Evolutionary conservation across 495 filamentous ascomycete species (phyloP), one percentile per base, ranked within the genome.

Genomic region (Hyphodiscus hymeniophilus): DNA sequence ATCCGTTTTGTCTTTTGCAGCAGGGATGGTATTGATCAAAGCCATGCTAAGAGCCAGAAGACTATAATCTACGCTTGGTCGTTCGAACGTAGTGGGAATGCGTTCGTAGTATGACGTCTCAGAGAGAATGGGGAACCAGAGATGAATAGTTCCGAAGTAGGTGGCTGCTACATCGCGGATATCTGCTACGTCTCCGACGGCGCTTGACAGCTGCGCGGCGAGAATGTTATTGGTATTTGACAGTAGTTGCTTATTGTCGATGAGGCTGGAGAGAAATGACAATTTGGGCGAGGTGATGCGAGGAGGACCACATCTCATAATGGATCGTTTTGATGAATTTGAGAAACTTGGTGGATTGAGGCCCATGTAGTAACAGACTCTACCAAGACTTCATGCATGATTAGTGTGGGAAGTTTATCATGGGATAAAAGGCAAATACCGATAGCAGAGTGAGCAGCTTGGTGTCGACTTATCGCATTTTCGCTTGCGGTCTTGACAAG

Each of bases 41-140:
- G 68, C 67, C 66, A 76, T 70, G 23, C 58, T 63, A 22, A 75
- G 50, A 24, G 69, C 67, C 8, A 76, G 59, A 32, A 74, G 59
- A 39, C 59, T 66, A 36, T 68, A 52, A 23, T 76, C 72, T 0
- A 71, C 60, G 7, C 65, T 60, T 10, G 62, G 62, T 20, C 68
- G 58, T 30, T 57, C 53, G 7, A 67, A 52, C 1, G 60, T 57
- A n/a, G 58, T 61, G 7, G 56, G 48, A 1, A 69, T 38, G 7
- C 46, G 54, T 23, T 45, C 54, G 33, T 54, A 53, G 45, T 70
- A 67, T 4, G 63, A 56, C 43, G 66, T 68, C 44, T 63, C 63
- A 1, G 69, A 72, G 16, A 75, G 49, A 41, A 75, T 64, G 12
- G 72, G 73, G 57, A 75, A 66, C 73, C 71, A 72, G 23, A 35